A percentile compares a stretch with the other conserved stretches of the same genome.
phyloP scores from a whole-genome alignment of 2,329 filamentous ascomycete species.

The Fusarium nanum region DNA sequence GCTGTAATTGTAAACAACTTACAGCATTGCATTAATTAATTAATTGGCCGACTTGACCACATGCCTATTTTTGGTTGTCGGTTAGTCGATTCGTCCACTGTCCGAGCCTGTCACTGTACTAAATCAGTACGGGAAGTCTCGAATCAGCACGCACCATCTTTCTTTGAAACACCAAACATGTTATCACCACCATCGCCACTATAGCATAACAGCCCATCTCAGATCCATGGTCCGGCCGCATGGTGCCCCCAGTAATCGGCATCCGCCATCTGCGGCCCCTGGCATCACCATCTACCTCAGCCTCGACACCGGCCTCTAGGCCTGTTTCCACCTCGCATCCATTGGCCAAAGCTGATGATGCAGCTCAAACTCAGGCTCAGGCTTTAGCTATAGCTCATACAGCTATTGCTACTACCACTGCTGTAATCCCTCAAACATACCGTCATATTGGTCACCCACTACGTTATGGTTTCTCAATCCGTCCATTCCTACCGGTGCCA shows the following conservation, averaged over 20 bases:
- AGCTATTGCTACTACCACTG: not conserved
- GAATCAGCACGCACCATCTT: slow-evolving; percentile 6
- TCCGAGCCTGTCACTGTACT: not conserved
- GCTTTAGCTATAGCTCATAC: slow-evolving; percentile 10
- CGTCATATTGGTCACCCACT: slow-evolving; percentile 7
- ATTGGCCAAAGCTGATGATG: slow-evolving; percentile 7
- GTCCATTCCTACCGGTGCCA: slow-evolving; percentile 36
- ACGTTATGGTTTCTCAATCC: slow-evolving; percentile 27
- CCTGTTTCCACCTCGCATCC: slow-evolving; percentile 15
- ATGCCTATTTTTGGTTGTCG: not conserved
- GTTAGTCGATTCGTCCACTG: slow-evolving; percentile 14
- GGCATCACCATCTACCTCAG: slow-evolving; percentile 26
- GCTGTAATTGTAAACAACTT: not conserved
- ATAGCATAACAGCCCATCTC: slow-evolving; percentile 39
- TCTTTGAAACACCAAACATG: slow-evolving; percentile 14
- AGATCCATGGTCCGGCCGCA: slow-evolving; percentile 45
- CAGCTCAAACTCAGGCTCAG: not conserved
- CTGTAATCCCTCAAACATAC: not conserved
- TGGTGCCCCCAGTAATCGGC: slow-evolving; percentile 42
- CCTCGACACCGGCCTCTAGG: slow-evolving; percentile 19
- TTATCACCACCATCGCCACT: slow-evolving; percentile 22
- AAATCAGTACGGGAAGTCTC: slow-evolving; percentile 21
- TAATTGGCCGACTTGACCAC: not conserved
- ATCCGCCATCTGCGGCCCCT: slow-evolving; percentile 46
- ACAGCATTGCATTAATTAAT: slow-evolving; percentile 10